These are phyloP conservation scores for Coffea humblotiana DNA, from an alignment of 305 asterid species.

Conservation along the genomic window DNA sequence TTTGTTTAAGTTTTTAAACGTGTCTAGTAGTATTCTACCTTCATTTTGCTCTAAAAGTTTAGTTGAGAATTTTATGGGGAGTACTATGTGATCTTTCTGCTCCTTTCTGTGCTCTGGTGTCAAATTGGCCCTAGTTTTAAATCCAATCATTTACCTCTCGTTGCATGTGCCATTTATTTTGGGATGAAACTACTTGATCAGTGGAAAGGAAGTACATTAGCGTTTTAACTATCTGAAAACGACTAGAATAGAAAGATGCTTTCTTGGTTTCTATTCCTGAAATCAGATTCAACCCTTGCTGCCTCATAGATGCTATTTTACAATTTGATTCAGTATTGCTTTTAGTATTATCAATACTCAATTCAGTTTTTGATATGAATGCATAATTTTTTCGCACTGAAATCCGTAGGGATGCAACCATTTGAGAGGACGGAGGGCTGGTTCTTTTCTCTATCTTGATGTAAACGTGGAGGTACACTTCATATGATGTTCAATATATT, in stretches of 20 bases:
- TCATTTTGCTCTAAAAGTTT: not conserved
- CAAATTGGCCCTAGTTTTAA: not conserved
- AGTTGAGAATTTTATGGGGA: too few relatives aligned
- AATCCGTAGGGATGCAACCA: conserved; percentile 74
- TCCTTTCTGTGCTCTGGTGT: not conserved
- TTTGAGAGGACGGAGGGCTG: conserved; percentile 94
- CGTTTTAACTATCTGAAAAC: too few relatives aligned
- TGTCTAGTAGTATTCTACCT: not conserved
- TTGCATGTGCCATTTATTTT: too few relatives aligned
- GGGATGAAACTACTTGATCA: not conserved
- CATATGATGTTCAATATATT: not conserved
- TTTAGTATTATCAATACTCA: too few relatives aligned
- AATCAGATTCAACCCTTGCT: too few relatives aligned
- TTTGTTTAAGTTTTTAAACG: not conserved
- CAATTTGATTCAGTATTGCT: not conserved
- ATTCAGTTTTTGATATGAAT: not conserved
- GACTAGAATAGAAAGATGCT: not conserved
- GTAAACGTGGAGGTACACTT: conserved; percentile 70
- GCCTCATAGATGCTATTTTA: too few relatives aligned
- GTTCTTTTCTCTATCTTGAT: conserved; percentile 90
- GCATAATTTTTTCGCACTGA: conserved; percentile 13
- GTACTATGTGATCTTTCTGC: not conserved
- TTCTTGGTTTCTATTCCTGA: too few relatives aligned
- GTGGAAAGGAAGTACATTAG: not conserved
- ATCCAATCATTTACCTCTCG: not conserved